Conservation (phyloP, 306 rosid species). For the Acmispon strigosus region DNA sequence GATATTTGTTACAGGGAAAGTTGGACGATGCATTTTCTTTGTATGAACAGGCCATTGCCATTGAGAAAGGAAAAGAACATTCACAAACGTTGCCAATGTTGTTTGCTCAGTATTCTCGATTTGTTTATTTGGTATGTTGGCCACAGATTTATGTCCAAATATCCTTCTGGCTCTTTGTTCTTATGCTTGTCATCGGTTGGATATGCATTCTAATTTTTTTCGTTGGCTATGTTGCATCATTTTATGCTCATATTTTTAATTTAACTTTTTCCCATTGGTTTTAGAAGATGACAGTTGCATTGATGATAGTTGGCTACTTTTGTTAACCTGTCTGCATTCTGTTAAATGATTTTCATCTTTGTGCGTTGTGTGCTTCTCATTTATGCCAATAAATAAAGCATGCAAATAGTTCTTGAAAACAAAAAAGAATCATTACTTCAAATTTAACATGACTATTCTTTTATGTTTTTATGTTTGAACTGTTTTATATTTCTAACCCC, state of each 20-base stretch:
- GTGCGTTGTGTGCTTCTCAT: not conserved
- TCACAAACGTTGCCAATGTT: constrained; percentile 77
- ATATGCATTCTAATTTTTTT: not conserved
- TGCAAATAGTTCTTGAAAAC: not conserved
- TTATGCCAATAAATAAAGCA: not conserved
- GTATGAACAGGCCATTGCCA: constrained; percentile 91
- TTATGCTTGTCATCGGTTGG: not conserved
- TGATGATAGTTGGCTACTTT: not conserved
- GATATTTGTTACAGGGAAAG: constrained; percentile 57
- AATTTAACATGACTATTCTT: not conserved
- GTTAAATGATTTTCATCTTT: not conserved
- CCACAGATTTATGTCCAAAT: not conserved
- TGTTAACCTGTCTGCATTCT: not conserved
- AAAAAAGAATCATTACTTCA: not conserved
- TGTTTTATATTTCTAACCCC: not conserved
- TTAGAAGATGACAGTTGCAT: not conserved
- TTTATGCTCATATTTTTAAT: not conserved
- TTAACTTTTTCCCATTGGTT: not conserved
- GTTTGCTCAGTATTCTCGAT: constrained; percentile 84
- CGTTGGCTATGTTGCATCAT: not conserved
- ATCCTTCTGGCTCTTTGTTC: not conserved
- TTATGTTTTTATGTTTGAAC: not conserved
- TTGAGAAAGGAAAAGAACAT: constrained; percentile 95
- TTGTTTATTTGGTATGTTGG: constrained; percentile 72
- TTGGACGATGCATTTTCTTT: constrained; percentile 74